A percentile compares a stretch with the other conserved stretches of the same genome.
These are phyloP conservation scores for Cinchona pubescens DNA, from an alignment of 257 asterid species.

Conservation along the genomic window DNA sequence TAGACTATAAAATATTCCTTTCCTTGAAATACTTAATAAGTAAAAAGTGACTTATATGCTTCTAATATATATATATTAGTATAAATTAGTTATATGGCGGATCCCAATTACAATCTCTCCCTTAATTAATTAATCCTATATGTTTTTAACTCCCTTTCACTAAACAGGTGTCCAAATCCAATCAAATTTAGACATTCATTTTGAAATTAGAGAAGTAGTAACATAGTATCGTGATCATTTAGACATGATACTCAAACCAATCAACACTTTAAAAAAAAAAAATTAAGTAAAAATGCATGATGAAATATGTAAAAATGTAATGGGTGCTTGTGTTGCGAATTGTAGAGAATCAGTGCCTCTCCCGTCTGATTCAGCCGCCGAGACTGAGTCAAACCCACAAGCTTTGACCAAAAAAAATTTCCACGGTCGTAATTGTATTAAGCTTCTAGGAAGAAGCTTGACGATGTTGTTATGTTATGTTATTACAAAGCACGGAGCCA, in stretches of 20 bases:
- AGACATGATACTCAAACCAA: background rate
- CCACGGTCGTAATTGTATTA: constrained; percentile 38
- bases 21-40: no score
- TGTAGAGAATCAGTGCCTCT: constrained; percentile 10
- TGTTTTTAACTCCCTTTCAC: no score
- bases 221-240: no score
- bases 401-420: constrained; percentile 32
- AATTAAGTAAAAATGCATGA: background rate
- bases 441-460: constrained; percentile 24
- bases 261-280: background rate
- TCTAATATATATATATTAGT: no score
- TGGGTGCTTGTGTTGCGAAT: background rate
- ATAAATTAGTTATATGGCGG: no score
- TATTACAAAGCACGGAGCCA: background rate
- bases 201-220: no score
- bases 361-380: constrained; percentile 58
- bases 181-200: no score
- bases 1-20: no score
- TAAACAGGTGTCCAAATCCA: no score
- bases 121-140: no score
- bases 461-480: background rate
- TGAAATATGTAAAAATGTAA: background rate
- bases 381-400: constrained; percentile 61
- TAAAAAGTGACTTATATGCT: no score
- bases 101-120: no score